These are phyloP conservation scores for Phytophthora multivora DNA, from an alignment of 352 stramenopile species.

Conservation along the genomic window DNA sequence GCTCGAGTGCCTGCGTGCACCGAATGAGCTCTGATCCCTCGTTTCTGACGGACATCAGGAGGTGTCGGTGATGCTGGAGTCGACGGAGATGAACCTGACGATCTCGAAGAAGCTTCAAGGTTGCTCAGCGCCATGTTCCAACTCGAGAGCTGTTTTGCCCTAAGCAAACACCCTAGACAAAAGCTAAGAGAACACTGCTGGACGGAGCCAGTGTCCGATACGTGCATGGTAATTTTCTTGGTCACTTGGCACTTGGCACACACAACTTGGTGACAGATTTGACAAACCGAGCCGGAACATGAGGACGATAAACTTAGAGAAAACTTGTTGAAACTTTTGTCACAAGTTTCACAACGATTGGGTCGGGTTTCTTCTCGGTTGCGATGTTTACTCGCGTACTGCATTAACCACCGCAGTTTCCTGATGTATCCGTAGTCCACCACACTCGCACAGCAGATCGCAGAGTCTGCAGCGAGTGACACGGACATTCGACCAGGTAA, in stretches of 20 bases:
- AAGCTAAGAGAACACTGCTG: constrained; percentile 48
- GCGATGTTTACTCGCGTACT: constrained; percentile 16
- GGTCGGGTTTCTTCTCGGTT: neutral
- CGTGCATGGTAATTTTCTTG: constrained; percentile 62
- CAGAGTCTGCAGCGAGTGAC: constrained; percentile 43
- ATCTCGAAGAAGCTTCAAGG: constrained; percentile 4
- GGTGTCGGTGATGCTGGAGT: neutral
- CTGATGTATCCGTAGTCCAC: constrained; percentile 63
- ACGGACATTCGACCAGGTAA: constrained; percentile 51
- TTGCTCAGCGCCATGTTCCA: constrained; percentile 41
- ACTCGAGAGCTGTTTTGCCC: constrained; percentile 46
- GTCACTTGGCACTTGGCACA: constrained; percentile 57
- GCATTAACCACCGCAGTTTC: constrained; percentile 66
- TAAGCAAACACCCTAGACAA: constrained; percentile 51
- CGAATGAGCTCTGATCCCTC: constrained; percentile 17
- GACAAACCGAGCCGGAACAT: constrained; percentile 29
- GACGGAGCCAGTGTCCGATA: constrained; percentile 33
- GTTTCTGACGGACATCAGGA: neutral
- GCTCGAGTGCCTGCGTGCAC: neutral
- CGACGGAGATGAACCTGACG: neutral
- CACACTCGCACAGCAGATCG: constrained; percentile 42
- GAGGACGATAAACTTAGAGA: constrained; percentile 5
- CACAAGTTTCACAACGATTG: constrained; percentile 34
- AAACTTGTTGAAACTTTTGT: constrained; percentile 27
- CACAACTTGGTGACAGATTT: constrained; percentile 46